phyloP scores from a whole-genome alignment of 495 filamentous ascomycete species.

The Neurospora sp. region DNA sequence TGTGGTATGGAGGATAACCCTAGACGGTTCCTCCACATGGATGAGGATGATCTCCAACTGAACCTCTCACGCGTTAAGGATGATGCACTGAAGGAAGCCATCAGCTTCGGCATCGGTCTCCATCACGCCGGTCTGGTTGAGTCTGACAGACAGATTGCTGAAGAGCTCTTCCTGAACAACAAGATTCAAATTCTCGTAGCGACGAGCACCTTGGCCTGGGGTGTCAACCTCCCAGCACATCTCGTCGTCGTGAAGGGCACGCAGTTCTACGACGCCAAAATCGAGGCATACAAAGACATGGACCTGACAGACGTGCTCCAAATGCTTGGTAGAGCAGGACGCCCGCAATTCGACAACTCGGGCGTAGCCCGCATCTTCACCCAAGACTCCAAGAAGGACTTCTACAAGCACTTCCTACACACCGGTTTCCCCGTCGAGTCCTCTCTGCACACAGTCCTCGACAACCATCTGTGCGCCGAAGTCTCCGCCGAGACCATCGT shows the following conservation, averaged over 20 bases:
- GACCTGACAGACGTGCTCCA: slow-evolving; percentile 97
- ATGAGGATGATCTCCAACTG: slow-evolving; percentile 82
- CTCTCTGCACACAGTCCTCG: slow-evolving; percentile 87
- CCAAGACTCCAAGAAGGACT: slow-evolving; percentile 96
- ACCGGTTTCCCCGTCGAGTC: slow-evolving; percentile 98
- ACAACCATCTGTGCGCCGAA: slow-evolving; percentile 95
- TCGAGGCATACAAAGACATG: slow-evolving; percentile 97
- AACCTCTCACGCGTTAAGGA: slow-evolving; percentile 83
- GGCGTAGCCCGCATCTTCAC: slow-evolving; percentile 96
- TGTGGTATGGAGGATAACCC: slow-evolving; percentile 99
- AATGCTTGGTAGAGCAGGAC: slow-evolving; percentile 93
- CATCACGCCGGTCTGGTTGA: slow-evolving; percentile 97
- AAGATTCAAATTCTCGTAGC: slow-evolving; percentile 96
- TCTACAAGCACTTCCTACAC: slow-evolving; percentile 98
- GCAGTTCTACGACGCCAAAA: slow-evolving; percentile 97
- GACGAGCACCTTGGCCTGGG: slow-evolving; percentile 96
- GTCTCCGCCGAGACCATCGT: slow-evolving; percentile 84
- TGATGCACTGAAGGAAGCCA: slow-evolving; percentile 76
- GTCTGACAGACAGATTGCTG: slow-evolving; percentile 78
- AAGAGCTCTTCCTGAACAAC: slow-evolving; percentile 94
- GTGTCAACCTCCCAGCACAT: slow-evolving; percentile 95
- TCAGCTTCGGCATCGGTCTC: slow-evolving; percentile 93
- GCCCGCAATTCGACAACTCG: slow-evolving; percentile 91
- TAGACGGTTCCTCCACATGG: slow-evolving; percentile 82
- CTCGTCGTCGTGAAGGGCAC: slow-evolving; percentile 97